Conservation (phyloP, 140 eudicot genomes). For the Bidens hawaiensis region DNA sequence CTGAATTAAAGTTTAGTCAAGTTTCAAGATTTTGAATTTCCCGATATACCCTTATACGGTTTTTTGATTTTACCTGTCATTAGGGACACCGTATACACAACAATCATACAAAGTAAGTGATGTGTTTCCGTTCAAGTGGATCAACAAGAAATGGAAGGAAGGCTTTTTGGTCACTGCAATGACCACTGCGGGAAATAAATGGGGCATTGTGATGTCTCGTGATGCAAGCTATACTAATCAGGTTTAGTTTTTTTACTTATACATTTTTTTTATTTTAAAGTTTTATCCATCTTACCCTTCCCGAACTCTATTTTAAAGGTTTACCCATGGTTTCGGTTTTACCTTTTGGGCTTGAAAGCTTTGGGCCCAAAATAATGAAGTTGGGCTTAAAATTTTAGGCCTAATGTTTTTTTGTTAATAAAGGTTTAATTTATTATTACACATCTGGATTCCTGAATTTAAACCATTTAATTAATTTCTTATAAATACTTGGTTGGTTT, state of each 20-base stretch:
- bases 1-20: background rate
- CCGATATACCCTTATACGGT: background rate
- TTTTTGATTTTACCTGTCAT: background rate
- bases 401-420: no score
- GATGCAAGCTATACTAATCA: constrained; percentile 43
- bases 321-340: no score
- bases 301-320: background rate
- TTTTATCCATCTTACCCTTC: background rate
- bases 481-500: no score
- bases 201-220: constrained; percentile 69
- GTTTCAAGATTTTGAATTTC: background rate
- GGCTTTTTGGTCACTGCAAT: constrained; percentile 58
- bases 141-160: constrained; percentile 67
- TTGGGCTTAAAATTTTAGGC: no score
- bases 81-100: constrained; percentile 50
- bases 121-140: constrained; percentile 60
- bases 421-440: no score
- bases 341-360: no score
- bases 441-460: no score
- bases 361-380: no score
- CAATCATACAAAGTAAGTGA: constrained; percentile 71
- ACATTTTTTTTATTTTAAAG: background rate
- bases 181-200: constrained; percentile 54
- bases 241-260: constrained; percentile 13
- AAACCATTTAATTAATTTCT: no score